phyloP scores from a whole-genome alignment of 257 asterid genomes.

The Verbascum thapsus region DNA sequence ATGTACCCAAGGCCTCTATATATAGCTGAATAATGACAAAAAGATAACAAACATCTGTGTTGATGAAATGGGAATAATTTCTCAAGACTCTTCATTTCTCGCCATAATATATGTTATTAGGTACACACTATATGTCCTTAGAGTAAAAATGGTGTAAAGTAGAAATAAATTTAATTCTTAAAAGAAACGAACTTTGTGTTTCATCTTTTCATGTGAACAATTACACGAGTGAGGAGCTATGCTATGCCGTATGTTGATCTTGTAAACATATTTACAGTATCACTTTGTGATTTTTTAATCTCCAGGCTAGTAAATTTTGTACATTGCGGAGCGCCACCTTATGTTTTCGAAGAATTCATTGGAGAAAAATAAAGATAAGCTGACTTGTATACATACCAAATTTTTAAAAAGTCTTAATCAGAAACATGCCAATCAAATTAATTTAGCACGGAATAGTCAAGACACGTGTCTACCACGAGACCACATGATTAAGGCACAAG shows the following conservation, averaged over 20 bases:
- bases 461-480: slow-evolving; percentile 13
- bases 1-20: too few species aligned
- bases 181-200: slow-evolving; percentile 23
- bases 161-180: not conserved
- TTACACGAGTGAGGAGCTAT: slow-evolving; percentile 1
- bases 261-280: not conserved
- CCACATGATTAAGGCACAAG: not conserved
- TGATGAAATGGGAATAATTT: too few species aligned
- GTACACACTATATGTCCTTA: not conserved
- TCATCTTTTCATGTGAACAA: not conserved
- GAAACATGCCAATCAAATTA: not conserved
- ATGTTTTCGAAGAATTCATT: not conserved
- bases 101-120: not conserved
- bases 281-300: not conserved
- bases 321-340: too few species aligned
- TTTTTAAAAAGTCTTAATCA: not conserved
- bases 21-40: too few species aligned
- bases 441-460: slow-evolving; percentile 4
- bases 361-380: not conserved
- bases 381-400: not conserved
- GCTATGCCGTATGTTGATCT: slow-evolving; percentile 3
- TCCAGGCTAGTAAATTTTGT: not conserved
- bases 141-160: not conserved
- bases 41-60: too few species aligned
- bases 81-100: not conserved